A percentile compares a stretch with the other conserved stretches of the same genome.
These are phyloP conservation scores for Trichoderma sp. DNA, from an alignment of 2,329 filamentous ascomycete genomes.

Conservation along the genomic window DNA sequence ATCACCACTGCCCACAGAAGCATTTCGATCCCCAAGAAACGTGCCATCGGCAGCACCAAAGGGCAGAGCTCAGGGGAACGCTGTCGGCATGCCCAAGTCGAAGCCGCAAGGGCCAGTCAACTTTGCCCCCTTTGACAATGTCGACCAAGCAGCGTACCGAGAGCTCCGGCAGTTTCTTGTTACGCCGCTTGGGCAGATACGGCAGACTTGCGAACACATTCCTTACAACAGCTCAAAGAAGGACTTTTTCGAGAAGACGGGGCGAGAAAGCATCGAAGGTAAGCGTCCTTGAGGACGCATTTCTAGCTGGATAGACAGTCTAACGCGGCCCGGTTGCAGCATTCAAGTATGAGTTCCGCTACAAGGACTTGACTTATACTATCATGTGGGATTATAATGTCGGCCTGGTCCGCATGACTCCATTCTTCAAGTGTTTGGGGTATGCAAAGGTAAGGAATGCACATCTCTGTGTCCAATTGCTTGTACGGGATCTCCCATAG, in stretches of 20 bases:
- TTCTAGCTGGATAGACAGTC: not conserved
- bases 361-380: constrained; percentile 65
- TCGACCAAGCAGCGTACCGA: constrained; percentile 58
- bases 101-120: constrained; percentile 68
- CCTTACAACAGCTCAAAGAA: constrained; percentile 96
- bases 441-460: constrained; percentile 72
- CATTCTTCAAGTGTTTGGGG: constrained; percentile 88
- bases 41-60: not conserved
- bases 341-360: constrained; percentile 79
- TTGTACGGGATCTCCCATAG: not conserved
- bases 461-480: constrained; percentile 28
- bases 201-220: constrained; percentile 70
- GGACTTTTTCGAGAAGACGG: constrained; percentile 81
- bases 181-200: constrained; percentile 64
- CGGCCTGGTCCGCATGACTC: constrained; percentile 89
- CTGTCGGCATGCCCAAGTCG: constrained; percentile 52
- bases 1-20: constrained; percentile 34
- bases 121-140: constrained; percentile 72
- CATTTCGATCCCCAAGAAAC: constrained; percentile 9
- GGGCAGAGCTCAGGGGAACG: constrained; percentile 48
- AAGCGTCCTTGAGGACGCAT: constrained; percentile 32
- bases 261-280: constrained; percentile 88
- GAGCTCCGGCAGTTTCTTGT: constrained; percentile 68
- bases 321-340: constrained; percentile 50
- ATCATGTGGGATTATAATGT: constrained; percentile 98